phyloP scores from a whole-genome alignment of 1,284 basidiomycete genomes.

The Anthracocystis walkeri region DNA sequence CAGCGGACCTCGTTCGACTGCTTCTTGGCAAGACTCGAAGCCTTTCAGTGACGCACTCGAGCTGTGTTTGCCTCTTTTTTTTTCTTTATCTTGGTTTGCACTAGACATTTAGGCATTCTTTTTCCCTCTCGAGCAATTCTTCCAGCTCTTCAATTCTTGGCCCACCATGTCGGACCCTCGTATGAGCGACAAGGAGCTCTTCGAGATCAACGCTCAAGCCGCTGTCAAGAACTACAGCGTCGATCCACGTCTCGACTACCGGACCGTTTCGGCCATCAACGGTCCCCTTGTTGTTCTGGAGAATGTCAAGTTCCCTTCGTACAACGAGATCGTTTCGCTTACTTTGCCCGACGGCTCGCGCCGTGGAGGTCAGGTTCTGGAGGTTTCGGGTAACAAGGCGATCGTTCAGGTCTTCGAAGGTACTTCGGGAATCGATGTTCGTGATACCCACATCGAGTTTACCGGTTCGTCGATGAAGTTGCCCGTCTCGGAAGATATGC shows the following conservation, averaged over 20 bases:
- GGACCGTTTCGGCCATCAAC: conserved; percentile 95
- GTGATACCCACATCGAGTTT: conserved; percentile 96
- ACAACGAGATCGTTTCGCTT: conserved; percentile 98
- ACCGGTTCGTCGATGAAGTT: conserved; percentile 98
- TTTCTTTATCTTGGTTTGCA: too few relatives aligned
- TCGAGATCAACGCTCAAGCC: conserved; percentile 85
- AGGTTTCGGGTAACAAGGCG: conserved; percentile 98
- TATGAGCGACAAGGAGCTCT: conserved; percentile 78
- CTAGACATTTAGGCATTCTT: too few relatives aligned
- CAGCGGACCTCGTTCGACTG: neutral
- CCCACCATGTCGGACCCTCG: conserved; percentile 67
- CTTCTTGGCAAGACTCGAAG: too few relatives aligned
- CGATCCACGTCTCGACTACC: conserved; percentile 92
- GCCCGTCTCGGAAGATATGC: conserved; percentile 99
- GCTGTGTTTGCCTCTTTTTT: neutral
- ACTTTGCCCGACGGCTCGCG: conserved; percentile 95
- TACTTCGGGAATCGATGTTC: conserved; percentile 96
- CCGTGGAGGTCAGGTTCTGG: conserved; percentile 96
- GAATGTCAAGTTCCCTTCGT: conserved; percentile 99
- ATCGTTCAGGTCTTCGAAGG: conserved; percentile 99
- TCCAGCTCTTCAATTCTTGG: neutral
- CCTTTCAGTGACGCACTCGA: too few relatives aligned
- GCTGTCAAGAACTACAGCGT: conserved; percentile 75
- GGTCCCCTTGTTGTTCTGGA: conserved; percentile 92
- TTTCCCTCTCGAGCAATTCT: neutral